Base-by-base conservation (phyloP, 257 asterid species). In the Phtheirospermum japonicum region DNA sequence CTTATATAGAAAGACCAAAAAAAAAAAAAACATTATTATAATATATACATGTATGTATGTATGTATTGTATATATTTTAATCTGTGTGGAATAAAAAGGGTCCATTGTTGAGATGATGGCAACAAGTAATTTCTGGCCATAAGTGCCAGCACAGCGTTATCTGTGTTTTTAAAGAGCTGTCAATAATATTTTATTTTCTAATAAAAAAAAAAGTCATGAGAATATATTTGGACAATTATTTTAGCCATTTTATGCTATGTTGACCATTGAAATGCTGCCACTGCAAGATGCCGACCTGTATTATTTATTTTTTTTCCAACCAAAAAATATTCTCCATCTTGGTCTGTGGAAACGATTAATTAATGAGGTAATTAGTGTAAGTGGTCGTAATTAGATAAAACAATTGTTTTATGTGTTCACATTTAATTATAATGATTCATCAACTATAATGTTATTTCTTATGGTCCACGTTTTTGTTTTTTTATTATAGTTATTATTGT, bases 111-210 rank as follows among this genome's bases (percentile, higher is more conserved):
- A n/a, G n/a, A n/a, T n/a, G n/a, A n/a, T n/a, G n/a, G n/a, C n/a
- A n/a, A n/a, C 75, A 70, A 72, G 40, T 71, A 48, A 73, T 14
- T 68, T 74, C 39, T 50, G 50, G 65, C 76, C 70, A 39, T 64
- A 63, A 19, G 40, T 65, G 77, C 75, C 82, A 76, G 71, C 66
- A 64, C 65, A 7, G 64, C 70, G 7, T 73, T 76, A 62, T 74
- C 71, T 62, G n/a, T n/a, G n/a, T n/a, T n/a, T n/a, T n/a, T n/a
- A n/a, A n/a, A n/a, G n/a, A n/a, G n/a, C n/a, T n/a, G n/a, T n/a
- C n/a, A n/a, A n/a, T n/a, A n/a, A n/a, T n/a, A n/a, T n/a, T n/a
- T 65, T 63, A 33, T 52, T 40, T 33, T 18, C 8, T 0, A 9
- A 7, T 4, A 39, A 11, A 39, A 11, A 39, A 39, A 39, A 1